Percentiles rank a stretch among this genome's conserved stretches.
Evolutionary conservation across 2,329 filamentous ascomycete species (phyloP).

Genomic region (Alternaria brassicicola): DNA sequence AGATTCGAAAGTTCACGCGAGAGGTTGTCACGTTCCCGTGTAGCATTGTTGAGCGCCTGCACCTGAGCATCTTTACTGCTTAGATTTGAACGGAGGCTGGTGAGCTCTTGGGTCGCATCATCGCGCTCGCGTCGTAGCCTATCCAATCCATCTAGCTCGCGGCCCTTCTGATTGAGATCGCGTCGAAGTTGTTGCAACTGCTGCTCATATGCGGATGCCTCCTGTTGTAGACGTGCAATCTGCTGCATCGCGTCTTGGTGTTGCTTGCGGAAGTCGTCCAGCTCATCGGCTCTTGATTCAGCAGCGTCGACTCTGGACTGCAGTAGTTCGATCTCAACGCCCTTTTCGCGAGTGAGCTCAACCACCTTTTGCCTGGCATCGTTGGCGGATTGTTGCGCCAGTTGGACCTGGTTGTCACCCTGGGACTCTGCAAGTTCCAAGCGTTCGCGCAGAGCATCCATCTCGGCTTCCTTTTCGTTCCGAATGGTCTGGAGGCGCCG

Average conservation of each 20-base stretch:
- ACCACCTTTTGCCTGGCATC: conserved; percentile 48
- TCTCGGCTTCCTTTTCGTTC: conserved; percentile 47
- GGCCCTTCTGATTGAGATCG: conserved; percentile 37
- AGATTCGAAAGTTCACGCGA: conserved; percentile 38
- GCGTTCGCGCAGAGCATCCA: conserved; percentile 50
- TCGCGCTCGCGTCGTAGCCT: conserved; percentile 41
- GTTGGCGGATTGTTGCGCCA: conserved; percentile 49
- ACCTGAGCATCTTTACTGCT: conserved; percentile 40
- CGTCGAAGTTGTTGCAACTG: conserved; percentile 42
- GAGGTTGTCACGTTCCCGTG: conserved; percentile 36
- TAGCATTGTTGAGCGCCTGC: conserved; percentile 39
- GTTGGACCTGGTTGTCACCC: conserved; percentile 49
- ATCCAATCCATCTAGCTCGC: conserved; percentile 37
- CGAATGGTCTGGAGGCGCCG: conserved; percentile 41
- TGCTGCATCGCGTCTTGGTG: conserved; percentile 45
- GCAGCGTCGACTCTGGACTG: conserved; percentile 45
- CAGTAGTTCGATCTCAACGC: conserved; percentile 47
- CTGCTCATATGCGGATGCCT: conserved; percentile 38
- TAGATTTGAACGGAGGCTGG: conserved; percentile 36
- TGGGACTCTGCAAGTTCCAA: conserved; percentile 50
- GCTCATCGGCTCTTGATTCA: conserved; percentile 43
- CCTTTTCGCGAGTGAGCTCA: conserved; percentile 46
- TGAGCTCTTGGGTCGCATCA: conserved; percentile 41
- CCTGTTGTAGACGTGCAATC: conserved; percentile 38
- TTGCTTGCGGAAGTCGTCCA: conserved; percentile 46